phyloP scores from a whole-genome alignment of 495 filamentous ascomycete genomes.

The Xylaria castorea region DNA sequence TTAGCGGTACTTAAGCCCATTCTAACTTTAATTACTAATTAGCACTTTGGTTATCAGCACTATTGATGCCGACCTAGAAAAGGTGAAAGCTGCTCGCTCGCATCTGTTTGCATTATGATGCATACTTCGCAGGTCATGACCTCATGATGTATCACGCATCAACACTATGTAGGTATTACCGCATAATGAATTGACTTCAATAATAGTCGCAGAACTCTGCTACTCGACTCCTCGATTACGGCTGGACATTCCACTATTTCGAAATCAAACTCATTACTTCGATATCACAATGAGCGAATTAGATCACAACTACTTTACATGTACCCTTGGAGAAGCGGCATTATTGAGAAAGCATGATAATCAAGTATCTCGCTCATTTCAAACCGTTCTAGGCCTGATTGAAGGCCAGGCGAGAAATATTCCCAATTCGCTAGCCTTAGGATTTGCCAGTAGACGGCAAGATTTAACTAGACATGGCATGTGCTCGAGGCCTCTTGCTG shows the following conservation, averaged over 20 bases:
- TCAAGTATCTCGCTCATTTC: conserved; percentile 36
- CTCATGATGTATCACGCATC: conserved; percentile 24
- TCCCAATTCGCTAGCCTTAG: neutral
- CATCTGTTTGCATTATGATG: neutral
- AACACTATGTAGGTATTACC: neutral
- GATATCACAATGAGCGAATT: conserved; percentile 12
- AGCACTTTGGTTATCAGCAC: neutral
- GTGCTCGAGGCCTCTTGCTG: too few species aligned
- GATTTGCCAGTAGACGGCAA: too few species aligned
- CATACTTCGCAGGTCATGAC: conserved; percentile 21
- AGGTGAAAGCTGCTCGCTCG: neutral
- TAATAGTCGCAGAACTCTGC: neutral
- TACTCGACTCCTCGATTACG: neutral
- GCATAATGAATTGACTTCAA: neutral
- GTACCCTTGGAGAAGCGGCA: conserved; percentile 57
- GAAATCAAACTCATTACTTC: neutral
- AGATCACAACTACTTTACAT: conserved; percentile 54
- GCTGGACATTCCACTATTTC: neutral
- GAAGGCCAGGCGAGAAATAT: conserved; percentile 45
- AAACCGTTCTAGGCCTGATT: conserved; percentile 55
- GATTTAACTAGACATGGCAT: too few species aligned
- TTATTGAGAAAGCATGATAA: conserved; percentile 36
- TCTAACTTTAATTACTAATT: too few species aligned
- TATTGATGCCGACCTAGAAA: neutral
- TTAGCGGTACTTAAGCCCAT: neutral